Evolutionary conservation across 2,329 filamentous ascomycete species (phyloP).

Genomic region (Blumeriella jaapii): DNA sequence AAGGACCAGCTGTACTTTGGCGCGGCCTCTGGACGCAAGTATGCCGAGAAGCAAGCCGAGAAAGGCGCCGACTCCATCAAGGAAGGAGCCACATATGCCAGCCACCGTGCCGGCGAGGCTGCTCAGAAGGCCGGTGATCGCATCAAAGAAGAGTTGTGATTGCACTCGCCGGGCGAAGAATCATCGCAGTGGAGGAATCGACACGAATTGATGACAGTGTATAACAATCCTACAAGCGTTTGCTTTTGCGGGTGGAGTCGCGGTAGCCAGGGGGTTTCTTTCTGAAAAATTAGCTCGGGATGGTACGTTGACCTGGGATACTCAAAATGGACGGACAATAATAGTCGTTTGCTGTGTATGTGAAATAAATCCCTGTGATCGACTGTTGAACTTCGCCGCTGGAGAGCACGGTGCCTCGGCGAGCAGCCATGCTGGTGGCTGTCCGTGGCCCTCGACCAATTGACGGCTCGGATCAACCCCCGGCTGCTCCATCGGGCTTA

Average conservation of each 20-base stretch:
- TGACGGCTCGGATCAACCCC: no score
- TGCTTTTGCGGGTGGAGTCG: slow-evolving; percentile 7
- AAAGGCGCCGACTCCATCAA: slow-evolving; percentile 33
- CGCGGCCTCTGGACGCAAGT: slow-evolving; percentile 33
- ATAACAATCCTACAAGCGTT: slow-evolving; percentile 5
- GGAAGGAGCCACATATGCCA: slow-evolving; percentile 26
- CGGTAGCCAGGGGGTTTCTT: slow-evolving; percentile 2
- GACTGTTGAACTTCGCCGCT: no score
- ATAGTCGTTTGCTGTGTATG: slow-evolving; percentile 2
- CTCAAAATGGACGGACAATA: not conserved
- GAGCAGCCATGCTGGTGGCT: no score
- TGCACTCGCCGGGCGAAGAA: no score
- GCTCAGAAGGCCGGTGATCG: slow-evolving; percentile 26
- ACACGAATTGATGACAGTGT: slow-evolving; percentile 1
- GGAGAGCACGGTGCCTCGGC: no score
- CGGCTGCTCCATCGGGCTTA: no score
- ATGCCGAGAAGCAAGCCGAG: slow-evolving; percentile 32
- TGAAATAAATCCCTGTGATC: no score
- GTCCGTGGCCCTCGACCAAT: no score
- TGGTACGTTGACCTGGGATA: slow-evolving; percentile 4
- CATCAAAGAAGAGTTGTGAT: slow-evolving; percentile 28
- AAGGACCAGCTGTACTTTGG: slow-evolving; percentile 37
- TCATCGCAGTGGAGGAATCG: no score
- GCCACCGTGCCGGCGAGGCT: slow-evolving; percentile 27
- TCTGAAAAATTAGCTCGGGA: not conserved